Evolutionary conservation across 2,329 filamentous ascomycete genomes (phyloP), one percentile per base, ranked within the genome.

Genomic region (Colletotrichum tanaceti): DNA sequence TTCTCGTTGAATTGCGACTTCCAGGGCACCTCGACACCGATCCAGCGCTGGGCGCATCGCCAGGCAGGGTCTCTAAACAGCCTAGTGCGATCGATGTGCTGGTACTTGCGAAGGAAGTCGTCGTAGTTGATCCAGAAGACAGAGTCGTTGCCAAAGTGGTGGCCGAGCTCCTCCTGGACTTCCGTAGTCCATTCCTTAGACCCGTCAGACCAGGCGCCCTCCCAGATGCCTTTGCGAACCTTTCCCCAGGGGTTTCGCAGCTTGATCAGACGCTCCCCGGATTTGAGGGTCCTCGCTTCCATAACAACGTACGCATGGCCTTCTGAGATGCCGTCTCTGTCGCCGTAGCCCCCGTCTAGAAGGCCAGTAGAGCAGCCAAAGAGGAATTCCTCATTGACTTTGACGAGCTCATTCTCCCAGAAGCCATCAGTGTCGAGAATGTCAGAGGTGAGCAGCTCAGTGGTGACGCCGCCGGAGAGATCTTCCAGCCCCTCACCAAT

Each of bases 371-470:
- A 87, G 73, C 90, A 92, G n/a, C 90, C 90, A 73, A 93, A 93
- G 9, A 93, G 80, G 73, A 96, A 97, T 58, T 93, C 90, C 63
- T 93, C 81, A 76, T 97, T 96, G 66, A 94, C 92, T 71, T 91
- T 89, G 78, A 90, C 87, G 28, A 97, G 85, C 76, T 96, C 92
- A 44, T 95, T 89, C 1, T 86, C 87, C 94, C 93, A 97, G 76
- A 97, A 97, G 24, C 88, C 86, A 58, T 97, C 90, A 67, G 91
- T 91, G 75, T 96, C 90, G 4, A 93, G 84, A 43, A 94, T 92
- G 73, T 93, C 90, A 0, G 88, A 87, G 1, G 89, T 87, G 52
- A 91, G 85, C 13, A 93, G 79, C 74, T 91, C 88, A 0, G 89
- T 90, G 0, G 90, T 92, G 14, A 93, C 89, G 32, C 91, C 91